phyloP scores from a whole-genome alignment of 2,329 filamentous ascomycete species.

The Neofusicoccum ribis region DNA sequence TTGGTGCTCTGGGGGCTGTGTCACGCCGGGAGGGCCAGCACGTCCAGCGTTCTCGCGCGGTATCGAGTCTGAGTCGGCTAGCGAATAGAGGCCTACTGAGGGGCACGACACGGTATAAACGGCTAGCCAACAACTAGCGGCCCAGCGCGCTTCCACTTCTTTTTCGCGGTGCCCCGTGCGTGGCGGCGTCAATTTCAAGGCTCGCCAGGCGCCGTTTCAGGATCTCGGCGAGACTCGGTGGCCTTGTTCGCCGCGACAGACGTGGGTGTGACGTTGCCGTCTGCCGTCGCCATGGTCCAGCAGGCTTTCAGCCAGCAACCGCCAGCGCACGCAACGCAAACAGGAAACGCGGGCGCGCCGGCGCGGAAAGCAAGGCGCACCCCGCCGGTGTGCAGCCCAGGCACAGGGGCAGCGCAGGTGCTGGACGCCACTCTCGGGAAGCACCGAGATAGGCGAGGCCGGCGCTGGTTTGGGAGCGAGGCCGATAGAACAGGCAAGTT shows the following conservation, averaged over 20 bases:
- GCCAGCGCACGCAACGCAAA: not conserved
- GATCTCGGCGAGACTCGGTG: not conserved
- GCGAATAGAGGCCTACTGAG: too few relatives aligned
- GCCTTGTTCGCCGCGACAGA: not conserved
- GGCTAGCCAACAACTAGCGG: not conserved
- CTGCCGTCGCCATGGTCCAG: not conserved
- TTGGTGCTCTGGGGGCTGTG: too few relatives aligned
- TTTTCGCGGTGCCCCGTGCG: not conserved
- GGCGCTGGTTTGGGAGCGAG: too few relatives aligned
- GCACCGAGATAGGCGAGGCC: too few relatives aligned
- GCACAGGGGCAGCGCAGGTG: too few relatives aligned
- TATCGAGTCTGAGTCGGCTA: too few relatives aligned
- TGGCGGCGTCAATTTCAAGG: not conserved
- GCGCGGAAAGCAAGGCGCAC: too few relatives aligned
- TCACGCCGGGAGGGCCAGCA: too few relatives aligned
- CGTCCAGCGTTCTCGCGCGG: too few relatives aligned
- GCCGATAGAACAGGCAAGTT: too few relatives aligned
- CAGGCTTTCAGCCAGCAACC: not conserved
- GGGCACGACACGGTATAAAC: not conserved
- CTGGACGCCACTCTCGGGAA: too few relatives aligned
- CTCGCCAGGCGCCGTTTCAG: slow-evolving; percentile 9
- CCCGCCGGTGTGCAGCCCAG: too few relatives aligned
- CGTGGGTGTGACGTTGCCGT: not conserved
- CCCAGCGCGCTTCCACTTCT: not conserved
- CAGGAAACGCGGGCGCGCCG: not conserved